Conservation (phyloP, 176 grass and related monocot genomes). For the Panicum miliaceum region DNA sequence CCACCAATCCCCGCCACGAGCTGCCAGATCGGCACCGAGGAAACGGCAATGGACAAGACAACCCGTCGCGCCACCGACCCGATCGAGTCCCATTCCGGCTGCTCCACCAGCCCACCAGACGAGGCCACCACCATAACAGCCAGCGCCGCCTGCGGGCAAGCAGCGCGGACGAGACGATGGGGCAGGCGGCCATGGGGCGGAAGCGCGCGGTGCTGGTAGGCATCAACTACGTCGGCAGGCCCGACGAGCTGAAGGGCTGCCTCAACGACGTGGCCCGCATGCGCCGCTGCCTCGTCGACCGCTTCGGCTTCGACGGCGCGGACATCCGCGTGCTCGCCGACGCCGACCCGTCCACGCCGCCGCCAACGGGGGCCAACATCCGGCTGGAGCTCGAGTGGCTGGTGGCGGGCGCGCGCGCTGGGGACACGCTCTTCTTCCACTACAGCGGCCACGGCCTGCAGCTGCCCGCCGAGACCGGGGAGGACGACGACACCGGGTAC, state of each 20-base stretch:
- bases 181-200: conserved; percentile 48
- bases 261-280: conserved; percentile 82
- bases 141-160: not conserved
- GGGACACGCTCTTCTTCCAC: conserved; percentile 89
- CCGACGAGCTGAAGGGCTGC: conserved; percentile 79
- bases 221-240: conserved; percentile 82
- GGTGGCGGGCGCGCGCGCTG: conserved; percentile 52
- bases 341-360: conserved; percentile 48
- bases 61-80: not conserved
- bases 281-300: conserved; percentile 62
- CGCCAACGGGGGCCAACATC: conserved; percentile 60
- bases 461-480: conserved; percentile 80
- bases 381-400: conserved; percentile 60
- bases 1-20: not conserved
- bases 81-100: not conserved
- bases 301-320: conserved; percentile 58
- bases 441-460: conserved; percentile 84
- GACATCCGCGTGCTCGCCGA: conserved; percentile 66
- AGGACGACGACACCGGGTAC: conserved; percentile 86
- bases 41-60: not conserved
- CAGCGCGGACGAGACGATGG: not conserved
- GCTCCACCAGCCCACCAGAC: not conserved
- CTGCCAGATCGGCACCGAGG: not conserved
- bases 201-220: conserved; percentile 76
- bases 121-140: not conserved